phyloP scores from a whole-genome alignment of 176 grass and related monocot species.

The Triticum aestivum region DNA sequence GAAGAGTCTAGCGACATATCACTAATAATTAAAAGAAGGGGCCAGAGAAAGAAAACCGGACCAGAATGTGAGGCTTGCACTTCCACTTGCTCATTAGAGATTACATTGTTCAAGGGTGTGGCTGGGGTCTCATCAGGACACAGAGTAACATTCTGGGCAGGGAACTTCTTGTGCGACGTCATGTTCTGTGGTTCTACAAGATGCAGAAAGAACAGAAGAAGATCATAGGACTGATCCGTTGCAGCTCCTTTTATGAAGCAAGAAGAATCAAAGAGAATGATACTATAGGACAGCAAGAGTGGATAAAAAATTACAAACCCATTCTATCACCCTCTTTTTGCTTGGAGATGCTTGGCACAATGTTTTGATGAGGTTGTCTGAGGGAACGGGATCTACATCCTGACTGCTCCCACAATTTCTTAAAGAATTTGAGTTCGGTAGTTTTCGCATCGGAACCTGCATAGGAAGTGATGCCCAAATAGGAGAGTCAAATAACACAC shows the following conservation, averaged over 20 bases:
- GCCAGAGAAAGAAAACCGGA: constrained; percentile 33
- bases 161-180: constrained; percentile 34
- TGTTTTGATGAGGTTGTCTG: constrained; percentile 32
- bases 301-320: constrained; percentile 3
- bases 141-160: constrained; percentile 25
- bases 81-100: constrained; percentile 35
- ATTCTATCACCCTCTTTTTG: constrained; percentile 12
- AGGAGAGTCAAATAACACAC: neutral
- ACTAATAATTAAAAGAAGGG: constrained; percentile 16
- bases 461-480: constrained; percentile 34
- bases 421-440: constrained; percentile 63
- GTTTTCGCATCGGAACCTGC: constrained; percentile 57
- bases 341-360: constrained; percentile 28
- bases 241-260: constrained; percentile 16
- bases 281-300: neutral
- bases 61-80: constrained; percentile 46
- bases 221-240: constrained; percentile 1
- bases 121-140: constrained; percentile 19
- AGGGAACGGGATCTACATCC: constrained; percentile 30
- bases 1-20: constrained; percentile 19
- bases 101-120: constrained; percentile 39
- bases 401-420: constrained; percentile 58
- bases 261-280: neutral
- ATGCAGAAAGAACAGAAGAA: constrained; percentile 32
- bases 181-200: constrained; percentile 47